Conservation (phyloP, 192 early-diverging fungal genomes). For the Backusella psychrophila region DNA sequence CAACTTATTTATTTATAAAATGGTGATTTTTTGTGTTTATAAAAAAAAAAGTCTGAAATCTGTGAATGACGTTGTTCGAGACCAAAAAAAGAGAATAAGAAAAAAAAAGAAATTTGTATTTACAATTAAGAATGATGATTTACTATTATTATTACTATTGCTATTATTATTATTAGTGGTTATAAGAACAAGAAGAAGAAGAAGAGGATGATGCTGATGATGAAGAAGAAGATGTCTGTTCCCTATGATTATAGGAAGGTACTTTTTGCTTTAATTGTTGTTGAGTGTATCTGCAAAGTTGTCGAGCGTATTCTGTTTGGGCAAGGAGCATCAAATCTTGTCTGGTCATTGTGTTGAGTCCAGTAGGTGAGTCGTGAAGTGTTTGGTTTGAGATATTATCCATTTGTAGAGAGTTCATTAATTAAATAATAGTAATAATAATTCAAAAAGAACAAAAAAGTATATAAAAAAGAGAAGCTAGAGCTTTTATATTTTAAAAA, state of each 20-base stretch:
- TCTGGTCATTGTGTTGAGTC: not conserved
- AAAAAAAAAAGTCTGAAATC: not conserved
- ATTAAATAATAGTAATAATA: not conserved
- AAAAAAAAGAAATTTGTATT: not conserved
- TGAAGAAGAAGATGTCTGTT: not conserved
- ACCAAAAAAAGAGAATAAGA: not conserved
- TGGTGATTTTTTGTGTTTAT: not conserved
- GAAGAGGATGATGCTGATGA: not conserved
- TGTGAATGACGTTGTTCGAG: not conserved
- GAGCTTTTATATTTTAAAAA: not conserved
- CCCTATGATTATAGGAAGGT: not conserved
- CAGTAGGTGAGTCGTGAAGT: not conserved
- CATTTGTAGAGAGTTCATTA: constrained; percentile 9
- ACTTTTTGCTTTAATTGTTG: constrained; percentile 3
- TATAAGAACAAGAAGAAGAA: too few relatives aligned
- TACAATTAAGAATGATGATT: not conserved
- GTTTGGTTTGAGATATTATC: not conserved
- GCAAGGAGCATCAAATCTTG: constrained; percentile 9
- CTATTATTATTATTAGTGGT: not conserved
- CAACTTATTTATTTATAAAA: not conserved
- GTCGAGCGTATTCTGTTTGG: constrained; percentile 8
- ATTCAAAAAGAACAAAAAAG: not conserved
- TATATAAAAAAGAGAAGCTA: not conserved
- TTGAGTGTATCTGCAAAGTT: constrained; percentile 6
- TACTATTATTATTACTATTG: not conserved